These are phyloP conservation scores for Trichoderma sp. DNA, from an alignment of 2,329 filamentous ascomycete genomes.

Conservation along the genomic window DNA sequence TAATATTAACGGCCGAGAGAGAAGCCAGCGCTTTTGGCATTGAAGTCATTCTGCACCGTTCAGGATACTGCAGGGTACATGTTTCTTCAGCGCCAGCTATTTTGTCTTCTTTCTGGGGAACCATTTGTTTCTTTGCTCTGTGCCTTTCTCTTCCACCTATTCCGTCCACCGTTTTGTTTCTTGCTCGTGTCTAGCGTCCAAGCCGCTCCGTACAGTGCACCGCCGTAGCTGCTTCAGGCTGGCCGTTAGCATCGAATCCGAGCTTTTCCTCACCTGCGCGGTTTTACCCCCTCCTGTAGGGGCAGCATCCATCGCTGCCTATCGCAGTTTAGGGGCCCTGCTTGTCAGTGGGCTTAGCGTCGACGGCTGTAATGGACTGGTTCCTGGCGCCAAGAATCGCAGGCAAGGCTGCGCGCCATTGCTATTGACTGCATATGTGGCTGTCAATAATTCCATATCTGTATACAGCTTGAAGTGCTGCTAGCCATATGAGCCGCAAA, in stretches of 20 bases:
- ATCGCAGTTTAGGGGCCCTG: background rate
- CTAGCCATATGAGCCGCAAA: background rate
- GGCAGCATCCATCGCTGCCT: background rate
- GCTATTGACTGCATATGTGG: background rate
- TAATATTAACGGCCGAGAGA: constrained; percentile 31
- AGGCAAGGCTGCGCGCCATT: constrained; percentile 20
- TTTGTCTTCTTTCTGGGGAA: background rate
- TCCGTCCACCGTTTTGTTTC: background rate
- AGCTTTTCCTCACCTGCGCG: background rate
- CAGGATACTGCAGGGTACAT: background rate
- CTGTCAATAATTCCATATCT: background rate
- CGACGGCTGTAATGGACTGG: background rate
- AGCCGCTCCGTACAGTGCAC: constrained; percentile 1
- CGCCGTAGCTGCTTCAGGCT: constrained; percentile 22
- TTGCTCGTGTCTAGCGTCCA: background rate
- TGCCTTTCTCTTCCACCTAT: background rate
- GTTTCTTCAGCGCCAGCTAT: constrained; percentile 1
- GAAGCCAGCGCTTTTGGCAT: background rate
- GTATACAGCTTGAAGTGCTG: background rate
- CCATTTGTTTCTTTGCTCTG: background rate
- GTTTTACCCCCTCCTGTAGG: background rate
- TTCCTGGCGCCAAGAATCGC: constrained; percentile 18
- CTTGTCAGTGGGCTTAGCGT: constrained; percentile 21
- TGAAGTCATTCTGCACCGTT: background rate
- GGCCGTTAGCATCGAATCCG: background rate